Evolutionary conservation across 495 filamentous ascomycete species (phyloP).

Genomic region (Podospora conica): DNA sequence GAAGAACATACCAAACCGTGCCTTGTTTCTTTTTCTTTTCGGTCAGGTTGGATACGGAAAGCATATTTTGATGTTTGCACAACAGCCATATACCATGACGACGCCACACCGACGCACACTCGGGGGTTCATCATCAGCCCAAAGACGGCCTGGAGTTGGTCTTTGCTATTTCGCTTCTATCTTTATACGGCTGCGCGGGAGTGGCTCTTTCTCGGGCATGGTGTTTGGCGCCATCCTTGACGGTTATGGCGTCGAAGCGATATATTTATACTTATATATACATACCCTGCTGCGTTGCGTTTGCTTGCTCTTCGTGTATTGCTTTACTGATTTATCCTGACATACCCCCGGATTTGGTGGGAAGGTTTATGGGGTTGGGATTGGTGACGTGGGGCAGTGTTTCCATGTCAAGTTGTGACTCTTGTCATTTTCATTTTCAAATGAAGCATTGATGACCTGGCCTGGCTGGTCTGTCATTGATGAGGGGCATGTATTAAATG

Average conservation of each 20-base stretch:
- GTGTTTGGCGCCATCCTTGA: not conserved
- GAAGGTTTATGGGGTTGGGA: too few species aligned
- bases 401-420: too few species aligned
- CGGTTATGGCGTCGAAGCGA: not conserved
- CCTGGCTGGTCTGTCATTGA: too few species aligned
- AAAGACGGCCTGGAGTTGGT: not conserved
- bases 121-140: not conserved
- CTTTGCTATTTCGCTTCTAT: not conserved
- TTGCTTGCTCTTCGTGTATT: too few species aligned
- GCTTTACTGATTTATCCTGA: too few species aligned
- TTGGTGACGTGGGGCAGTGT: too few species aligned
- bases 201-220: not conserved
- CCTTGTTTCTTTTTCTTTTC: not conserved
- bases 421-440: too few species aligned
- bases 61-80: not conserved
- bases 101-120: not conserved
- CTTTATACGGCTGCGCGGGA: not conserved
- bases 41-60: not conserved
- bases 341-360: too few species aligned
- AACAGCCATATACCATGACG: not conserved
- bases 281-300: not conserved
- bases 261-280: too few species aligned
- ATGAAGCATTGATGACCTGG: too few species aligned
- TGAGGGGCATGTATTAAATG: too few species aligned
- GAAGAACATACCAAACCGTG: not conserved